Evolutionary conservation across 306 rosid species (phyloP).

Genomic region (Carpinus fangiana): DNA sequence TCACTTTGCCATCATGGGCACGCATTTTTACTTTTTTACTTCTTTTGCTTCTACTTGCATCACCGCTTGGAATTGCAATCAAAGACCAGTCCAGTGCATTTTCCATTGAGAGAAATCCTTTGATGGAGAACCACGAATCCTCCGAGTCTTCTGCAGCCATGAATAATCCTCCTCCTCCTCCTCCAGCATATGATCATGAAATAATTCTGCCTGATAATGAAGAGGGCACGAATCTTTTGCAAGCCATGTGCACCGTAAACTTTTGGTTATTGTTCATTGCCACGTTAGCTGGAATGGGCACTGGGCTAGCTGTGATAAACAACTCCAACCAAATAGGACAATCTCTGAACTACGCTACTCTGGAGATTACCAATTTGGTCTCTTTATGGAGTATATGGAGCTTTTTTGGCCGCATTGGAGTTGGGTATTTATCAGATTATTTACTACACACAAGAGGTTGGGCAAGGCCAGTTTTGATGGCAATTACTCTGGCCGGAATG

Average conservation of each 20-base stretch:
- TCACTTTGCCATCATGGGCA: constrained; percentile 54
- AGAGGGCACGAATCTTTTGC: constrained; percentile 49
- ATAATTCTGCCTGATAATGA: constrained; percentile 20
- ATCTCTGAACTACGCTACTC: constrained; percentile 67
- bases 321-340: constrained; percentile 87
- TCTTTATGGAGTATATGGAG: constrained; percentile 96
- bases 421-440: constrained; percentile 72
- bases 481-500: constrained; percentile 51
- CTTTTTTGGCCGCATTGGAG: constrained; percentile 90
- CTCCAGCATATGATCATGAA: too few relatives aligned
- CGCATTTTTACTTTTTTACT: constrained; percentile 32
- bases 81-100: constrained; percentile 34
- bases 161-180: too few relatives aligned
- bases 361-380: constrained; percentile 60
- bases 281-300: constrained; percentile 82
- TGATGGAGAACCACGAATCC: too few relatives aligned
- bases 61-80: constrained; percentile 66
- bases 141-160: too few relatives aligned
- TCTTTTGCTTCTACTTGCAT: constrained; percentile 55
- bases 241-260: constrained; percentile 58
- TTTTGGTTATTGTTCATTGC: constrained; percentile 81
- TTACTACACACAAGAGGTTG: constrained; percentile 66
- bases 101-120: too few relatives aligned
- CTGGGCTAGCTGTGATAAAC: constrained; percentile 74
- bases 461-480: constrained; percentile 74